phyloP scores from a whole-genome alignment of 1,139 yeast species.

The Scheffersomyces segobiensis region DNA sequence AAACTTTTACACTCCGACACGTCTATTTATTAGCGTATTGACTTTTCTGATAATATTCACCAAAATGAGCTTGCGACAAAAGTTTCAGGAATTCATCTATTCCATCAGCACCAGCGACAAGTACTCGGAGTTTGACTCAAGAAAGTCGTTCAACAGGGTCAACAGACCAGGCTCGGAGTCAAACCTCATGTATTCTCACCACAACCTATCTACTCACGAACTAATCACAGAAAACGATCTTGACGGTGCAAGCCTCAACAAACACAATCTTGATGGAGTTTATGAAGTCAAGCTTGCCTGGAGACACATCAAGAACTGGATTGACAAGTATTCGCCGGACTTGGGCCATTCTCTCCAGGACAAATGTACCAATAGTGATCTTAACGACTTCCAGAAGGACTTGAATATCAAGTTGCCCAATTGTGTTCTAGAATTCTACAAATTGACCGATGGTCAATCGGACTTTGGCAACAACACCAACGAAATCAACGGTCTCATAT shows the following conservation, averaged over 20 bases:
- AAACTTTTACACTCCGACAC: background rate
- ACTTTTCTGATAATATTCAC: background rate
- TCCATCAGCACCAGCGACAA: constrained; percentile 66
- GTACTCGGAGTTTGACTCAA: constrained; percentile 65
- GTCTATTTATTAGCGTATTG: too few relatives aligned
- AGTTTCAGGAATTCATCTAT: constrained; percentile 57
- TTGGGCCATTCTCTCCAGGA: constrained; percentile 57
- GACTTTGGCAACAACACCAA: constrained; percentile 40
- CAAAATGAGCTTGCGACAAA: constrained; percentile 32
- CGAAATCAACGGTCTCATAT: constrained; percentile 61
- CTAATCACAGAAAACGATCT: constrained; percentile 9
- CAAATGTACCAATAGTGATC: constrained; percentile 64
- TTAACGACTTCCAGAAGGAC: constrained; percentile 65
- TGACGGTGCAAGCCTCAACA: constrained; percentile 7
- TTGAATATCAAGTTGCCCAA: constrained; percentile 57
- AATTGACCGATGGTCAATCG: constrained; percentile 70
- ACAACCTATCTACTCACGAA: constrained; percentile 25
- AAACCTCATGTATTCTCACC: constrained; percentile 33
- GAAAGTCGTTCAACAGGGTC: constrained; percentile 47
- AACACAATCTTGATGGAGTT: constrained; percentile 46
- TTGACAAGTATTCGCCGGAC: constrained; percentile 55
- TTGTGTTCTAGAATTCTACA: constrained; percentile 58
- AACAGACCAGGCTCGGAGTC: constrained; percentile 43
- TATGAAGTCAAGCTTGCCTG: constrained; percentile 66
- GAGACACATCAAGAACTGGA: constrained; percentile 69